Evolutionary conservation across 169 alveolate genomes (phyloP).

Genomic region (Plasmodium coatneyi): DNA sequence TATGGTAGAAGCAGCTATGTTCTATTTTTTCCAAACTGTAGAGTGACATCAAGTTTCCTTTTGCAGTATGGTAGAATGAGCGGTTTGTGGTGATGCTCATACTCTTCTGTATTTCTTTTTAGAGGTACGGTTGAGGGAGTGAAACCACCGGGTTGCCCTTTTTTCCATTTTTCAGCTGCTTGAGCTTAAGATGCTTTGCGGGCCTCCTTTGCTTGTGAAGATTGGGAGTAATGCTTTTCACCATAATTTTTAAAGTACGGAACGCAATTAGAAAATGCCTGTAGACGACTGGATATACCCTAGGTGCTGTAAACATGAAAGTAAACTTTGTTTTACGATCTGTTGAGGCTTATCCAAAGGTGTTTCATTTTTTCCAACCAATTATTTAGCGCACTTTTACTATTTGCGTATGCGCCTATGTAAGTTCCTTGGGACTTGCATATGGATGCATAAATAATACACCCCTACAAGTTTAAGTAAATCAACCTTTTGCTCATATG

Average conservation of each 20-base stretch:
- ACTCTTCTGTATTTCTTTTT: background rate
- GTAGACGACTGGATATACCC: constrained; percentile 19
- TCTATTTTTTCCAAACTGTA: background rate
- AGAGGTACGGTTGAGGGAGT: background rate
- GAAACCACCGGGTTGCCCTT: constrained; percentile 1
- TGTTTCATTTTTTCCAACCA: background rate
- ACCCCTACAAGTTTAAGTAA: background rate
- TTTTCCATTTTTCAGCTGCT: background rate
- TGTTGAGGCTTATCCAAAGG: background rate
- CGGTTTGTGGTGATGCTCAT: background rate
- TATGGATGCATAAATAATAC: background rate
- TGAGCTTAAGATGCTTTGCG: background rate
- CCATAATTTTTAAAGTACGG: background rate
- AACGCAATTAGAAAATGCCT: background rate
- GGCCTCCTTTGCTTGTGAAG: background rate
- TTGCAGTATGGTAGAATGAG: constrained; percentile 6
- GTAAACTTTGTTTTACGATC: constrained; percentile 43
- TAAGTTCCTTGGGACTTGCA: background rate
- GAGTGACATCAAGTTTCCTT: background rate
- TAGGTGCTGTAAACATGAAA: constrained; percentile 66
- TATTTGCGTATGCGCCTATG: background rate
- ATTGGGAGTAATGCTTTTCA: background rate
- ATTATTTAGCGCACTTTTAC: background rate
- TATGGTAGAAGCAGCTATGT: constrained; percentile 18
- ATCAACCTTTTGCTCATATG: background rate